A percentile compares a stretch with the other conserved stretches of the same genome.
phyloP scores from a whole-genome alignment of 2,329 filamentous ascomycete species.

The Aspergillus fumigatiaffinis region DNA sequence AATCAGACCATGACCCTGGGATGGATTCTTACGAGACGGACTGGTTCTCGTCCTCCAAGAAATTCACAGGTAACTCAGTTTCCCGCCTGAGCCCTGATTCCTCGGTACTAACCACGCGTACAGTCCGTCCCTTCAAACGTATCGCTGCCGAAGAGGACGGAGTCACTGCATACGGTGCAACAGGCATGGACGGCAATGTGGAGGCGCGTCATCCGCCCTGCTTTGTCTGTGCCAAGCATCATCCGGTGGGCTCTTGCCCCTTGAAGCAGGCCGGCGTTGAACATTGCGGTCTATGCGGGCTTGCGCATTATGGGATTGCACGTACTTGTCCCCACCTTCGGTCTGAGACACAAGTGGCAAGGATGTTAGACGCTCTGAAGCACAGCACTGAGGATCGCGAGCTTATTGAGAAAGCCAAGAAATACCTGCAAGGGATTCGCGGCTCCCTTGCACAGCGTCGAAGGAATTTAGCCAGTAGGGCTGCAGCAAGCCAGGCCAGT shows the following conservation, averaged over 20 bases:
- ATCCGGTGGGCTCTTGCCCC: constrained; percentile 57
- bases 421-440: constrained; percentile 56
- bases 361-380: constrained; percentile 62
- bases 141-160: constrained; percentile 20
- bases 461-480: constrained; percentile 29
- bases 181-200: constrained; percentile 16
- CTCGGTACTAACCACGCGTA: constrained; percentile 7
- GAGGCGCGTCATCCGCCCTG: constrained; percentile 37
- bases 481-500: constrained; percentile 3
- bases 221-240: constrained; percentile 51
- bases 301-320: constrained; percentile 55
- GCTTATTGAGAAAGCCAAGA: constrained; percentile 51
- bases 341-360: constrained; percentile 59
- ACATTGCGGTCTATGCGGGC: constrained; percentile 61
- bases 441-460: constrained; percentile 53
- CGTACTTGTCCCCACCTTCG: constrained; percentile 60
- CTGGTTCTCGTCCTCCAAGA: constrained; percentile 12
- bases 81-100: not conserved
- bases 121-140: constrained; percentile 39
- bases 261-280: constrained; percentile 58
- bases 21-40: constrained; percentile 23
- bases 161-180: not conserved
- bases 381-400: constrained; percentile 53
- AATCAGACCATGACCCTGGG: constrained; percentile 17
- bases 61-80: constrained; percentile 17